A percentile compares a stretch with the other conserved stretches of the same genome.
These are phyloP conservation scores for Globisporangium takayamanum DNA, from an alignment of 352 stramenopile species.

Conservation along the genomic window DNA sequence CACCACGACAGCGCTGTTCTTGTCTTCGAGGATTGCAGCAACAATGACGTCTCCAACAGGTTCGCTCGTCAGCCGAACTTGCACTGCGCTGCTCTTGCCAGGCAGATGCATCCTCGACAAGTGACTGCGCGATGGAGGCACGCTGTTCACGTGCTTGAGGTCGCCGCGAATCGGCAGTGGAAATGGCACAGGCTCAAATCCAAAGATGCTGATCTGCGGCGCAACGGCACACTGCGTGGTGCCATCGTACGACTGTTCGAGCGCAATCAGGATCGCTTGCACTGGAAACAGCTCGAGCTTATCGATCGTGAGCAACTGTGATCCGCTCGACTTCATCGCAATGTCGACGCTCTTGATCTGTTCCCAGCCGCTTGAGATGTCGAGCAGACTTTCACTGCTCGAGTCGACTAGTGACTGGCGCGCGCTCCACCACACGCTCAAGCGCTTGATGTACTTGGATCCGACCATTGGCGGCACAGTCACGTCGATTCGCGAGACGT, in stretches of 20 bases:
- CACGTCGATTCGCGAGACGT: slow-evolving; percentile 34
- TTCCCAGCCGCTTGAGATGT: slow-evolving; percentile 32
- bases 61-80: slow-evolving; percentile 49
- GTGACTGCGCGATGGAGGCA: slow-evolving; percentile 25
- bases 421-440: slow-evolving; percentile 44
- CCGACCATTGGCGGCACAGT: slow-evolving; percentile 32
- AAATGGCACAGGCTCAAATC: slow-evolving; percentile 36
- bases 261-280: slow-evolving; percentile 25
- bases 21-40: slow-evolving; percentile 21
- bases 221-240: slow-evolving; percentile 30
- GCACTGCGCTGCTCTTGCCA: slow-evolving; percentile 22
- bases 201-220: slow-evolving; percentile 26
- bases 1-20: slow-evolving; percentile 21
- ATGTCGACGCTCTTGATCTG: slow-evolving; percentile 28
- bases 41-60: slow-evolving; percentile 41
- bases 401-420: slow-evolving; percentile 12
- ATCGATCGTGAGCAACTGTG: slow-evolving; percentile 25
- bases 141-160: slow-evolving; percentile 21
- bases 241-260: slow-evolving; percentile 59
- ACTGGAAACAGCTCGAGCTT: slow-evolving; percentile 21
- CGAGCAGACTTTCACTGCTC: slow-evolving; percentile 11
- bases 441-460: slow-evolving; percentile 35
- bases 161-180: slow-evolving; percentile 42
- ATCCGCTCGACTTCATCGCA: slow-evolving; percentile 36
- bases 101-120: slow-evolving; percentile 56